A percentile compares a stretch with the other conserved stretches of the same genome.
phyloP scores from a whole-genome alignment of 257 asterid genomes.

The Solanum virginianum region DNA sequence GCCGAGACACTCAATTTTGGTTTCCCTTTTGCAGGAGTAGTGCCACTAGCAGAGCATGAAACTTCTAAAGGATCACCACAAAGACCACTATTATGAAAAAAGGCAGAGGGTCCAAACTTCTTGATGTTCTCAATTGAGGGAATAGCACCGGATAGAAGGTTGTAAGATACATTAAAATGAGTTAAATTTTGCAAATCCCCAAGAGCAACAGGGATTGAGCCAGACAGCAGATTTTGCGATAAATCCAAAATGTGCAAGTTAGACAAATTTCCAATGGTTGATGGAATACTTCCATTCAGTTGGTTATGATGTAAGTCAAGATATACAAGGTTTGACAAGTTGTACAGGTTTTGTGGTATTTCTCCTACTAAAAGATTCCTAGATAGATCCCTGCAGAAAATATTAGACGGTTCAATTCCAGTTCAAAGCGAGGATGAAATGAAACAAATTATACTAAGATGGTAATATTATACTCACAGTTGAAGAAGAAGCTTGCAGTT shows the following conservation, averaged over 20 bases:
- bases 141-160: conserved; percentile 65
- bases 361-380: conserved; percentile 53
- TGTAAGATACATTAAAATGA: conserved; percentile 69
- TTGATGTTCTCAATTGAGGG: conserved; percentile 49
- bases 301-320: conserved; percentile 70
- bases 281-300: conserved; percentile 57
- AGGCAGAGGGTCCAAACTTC: conserved; percentile 56
- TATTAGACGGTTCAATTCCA: background rate
- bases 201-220: conserved; percentile 48
- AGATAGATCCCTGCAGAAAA: conserved; percentile 61
- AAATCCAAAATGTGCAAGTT: conserved; percentile 54
- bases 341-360: conserved; percentile 46
- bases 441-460: background rate
- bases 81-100: conserved; percentile 53
- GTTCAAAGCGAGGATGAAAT: background rate
- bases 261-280: conserved; percentile 46
- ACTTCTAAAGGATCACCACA: conserved; percentile 67
- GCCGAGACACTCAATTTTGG: conserved; percentile 62
- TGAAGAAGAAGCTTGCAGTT: conserved; percentile 76
- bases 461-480: conserved; percentile 49
- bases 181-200: conserved; percentile 44
- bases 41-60: conserved; percentile 24
- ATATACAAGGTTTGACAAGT: conserved; percentile 51
- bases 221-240: conserved; percentile 49
- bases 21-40: conserved; percentile 17